A percentile compares a stretch with the other conserved stretches of the same genome.
Conservation (phyloP, 192 early-diverging fungal genomes). For the Hyaloraphidium curvatum region DNA sequence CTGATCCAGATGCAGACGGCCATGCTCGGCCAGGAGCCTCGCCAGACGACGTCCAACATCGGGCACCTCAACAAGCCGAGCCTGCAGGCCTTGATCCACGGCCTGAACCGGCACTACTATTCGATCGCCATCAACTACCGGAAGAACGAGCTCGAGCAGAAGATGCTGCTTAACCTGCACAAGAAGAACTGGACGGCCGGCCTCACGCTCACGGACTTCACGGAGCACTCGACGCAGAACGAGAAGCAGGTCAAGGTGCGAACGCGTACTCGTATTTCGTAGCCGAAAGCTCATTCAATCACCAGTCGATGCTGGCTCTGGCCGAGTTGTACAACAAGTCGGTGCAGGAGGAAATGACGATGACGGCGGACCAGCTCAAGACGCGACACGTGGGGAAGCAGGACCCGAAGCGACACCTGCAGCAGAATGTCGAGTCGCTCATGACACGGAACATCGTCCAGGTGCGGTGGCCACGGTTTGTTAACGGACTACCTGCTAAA, state of each 20-base stretch:
- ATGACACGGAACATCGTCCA: slow-evolving; percentile 97
- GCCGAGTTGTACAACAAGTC: slow-evolving; percentile 95
- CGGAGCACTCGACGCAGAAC: slow-evolving; percentile 60
- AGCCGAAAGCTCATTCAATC: not conserved
- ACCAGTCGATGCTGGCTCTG: slow-evolving; percentile 63
- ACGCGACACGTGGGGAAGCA: slow-evolving; percentile 99
- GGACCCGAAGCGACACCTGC: slow-evolving; percentile 97
- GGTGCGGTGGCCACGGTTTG: too few species aligned
- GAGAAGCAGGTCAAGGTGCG: slow-evolving; percentile 65
- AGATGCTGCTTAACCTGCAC: slow-evolving; percentile 97
- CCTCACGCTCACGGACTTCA: slow-evolving; percentile 64
- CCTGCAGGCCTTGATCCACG: slow-evolving; percentile 94
- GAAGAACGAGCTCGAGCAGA: slow-evolving; percentile 98
- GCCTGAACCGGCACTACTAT: slow-evolving; percentile 97
- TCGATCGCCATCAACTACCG: slow-evolving; percentile 98
- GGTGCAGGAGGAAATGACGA: slow-evolving; percentile 84
- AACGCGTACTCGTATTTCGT: not conserved
- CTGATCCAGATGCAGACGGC: slow-evolving; percentile 75
- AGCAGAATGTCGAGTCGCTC: slow-evolving; percentile 71
- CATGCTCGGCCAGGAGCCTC: slow-evolving; percentile 77
- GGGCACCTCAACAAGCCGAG: slow-evolving; percentile 94
- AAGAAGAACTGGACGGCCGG: slow-evolving; percentile 98
- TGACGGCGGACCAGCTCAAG: slow-evolving; percentile 86
- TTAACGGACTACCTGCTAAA: too few species aligned
- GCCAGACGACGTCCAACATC: slow-evolving; percentile 96